phyloP scores from a whole-genome alignment of 2,329 filamentous ascomycete species.

The Penicillium sp. region DNA sequence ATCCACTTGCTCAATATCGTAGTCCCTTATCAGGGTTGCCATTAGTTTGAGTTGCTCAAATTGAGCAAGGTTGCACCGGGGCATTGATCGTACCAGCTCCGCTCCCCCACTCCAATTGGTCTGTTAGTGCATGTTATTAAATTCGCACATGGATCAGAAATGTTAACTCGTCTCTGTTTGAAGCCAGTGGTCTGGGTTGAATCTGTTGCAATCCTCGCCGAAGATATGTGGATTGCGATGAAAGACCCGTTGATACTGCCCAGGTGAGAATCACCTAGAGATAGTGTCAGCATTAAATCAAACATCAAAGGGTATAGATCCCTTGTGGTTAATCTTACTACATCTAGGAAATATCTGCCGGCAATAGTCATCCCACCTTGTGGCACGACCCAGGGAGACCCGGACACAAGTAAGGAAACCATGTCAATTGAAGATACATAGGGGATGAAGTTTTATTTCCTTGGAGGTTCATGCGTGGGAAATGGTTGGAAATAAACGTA shows the following conservation, averaged over 20 bases:
- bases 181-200: constrained; percentile 27
- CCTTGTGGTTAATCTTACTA: too few relatives aligned
- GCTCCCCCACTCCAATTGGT: constrained; percentile 32
- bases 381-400: too few relatives aligned
- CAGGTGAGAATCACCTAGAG: constrained; percentile 14
- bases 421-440: too few relatives aligned
- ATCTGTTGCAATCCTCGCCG: constrained; percentile 23
- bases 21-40: constrained; percentile 34
- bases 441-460: too few relatives aligned
- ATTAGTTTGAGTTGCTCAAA: constrained; percentile 38
- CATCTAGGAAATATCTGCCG: too few relatives aligned
- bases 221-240: constrained; percentile 22
- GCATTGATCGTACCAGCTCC: constrained; percentile 35
- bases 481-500: too few relatives aligned
- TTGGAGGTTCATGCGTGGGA: too few relatives aligned
- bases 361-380: too few relatives aligned
- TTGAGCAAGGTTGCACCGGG: constrained; percentile 37
- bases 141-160: constrained; percentile 18
- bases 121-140: background rate
- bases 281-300: too few relatives aligned
- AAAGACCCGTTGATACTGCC: constrained; percentile 30
- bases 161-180: background rate
- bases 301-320: too few relatives aligned
- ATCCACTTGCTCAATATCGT: constrained; percentile 32
- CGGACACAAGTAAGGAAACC: too few relatives aligned